Evolutionary conservation across 2,329 filamentous ascomycete species (phyloP).

Genomic region (Lecanoromycetidae sp.): DNA sequence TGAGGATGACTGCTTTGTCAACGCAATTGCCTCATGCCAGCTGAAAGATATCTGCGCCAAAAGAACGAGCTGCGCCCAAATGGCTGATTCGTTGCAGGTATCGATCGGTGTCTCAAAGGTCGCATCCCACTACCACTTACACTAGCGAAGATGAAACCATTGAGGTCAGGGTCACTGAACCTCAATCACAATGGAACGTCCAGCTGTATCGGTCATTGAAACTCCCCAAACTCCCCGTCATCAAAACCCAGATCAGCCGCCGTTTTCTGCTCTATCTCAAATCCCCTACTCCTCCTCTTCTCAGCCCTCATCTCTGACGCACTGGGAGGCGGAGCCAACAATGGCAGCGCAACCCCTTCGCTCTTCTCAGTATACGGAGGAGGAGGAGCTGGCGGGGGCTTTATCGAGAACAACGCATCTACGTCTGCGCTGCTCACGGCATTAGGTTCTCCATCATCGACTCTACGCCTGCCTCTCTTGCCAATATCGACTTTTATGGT

Average conservation of each 20-base stretch:
- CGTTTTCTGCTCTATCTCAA: conserved; percentile 31
- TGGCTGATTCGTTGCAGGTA: no score
- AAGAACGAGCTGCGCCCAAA: no score
- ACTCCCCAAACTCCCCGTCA: conserved; percentile 80
- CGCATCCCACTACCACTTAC: no score
- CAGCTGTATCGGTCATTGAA: conserved; percentile 42
- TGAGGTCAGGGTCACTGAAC: no score
- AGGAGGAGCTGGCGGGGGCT: conserved; percentile 48
- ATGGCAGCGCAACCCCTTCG: conserved; percentile 24
- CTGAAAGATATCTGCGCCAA: no score
- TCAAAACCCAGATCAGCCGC: conserved; percentile 64
- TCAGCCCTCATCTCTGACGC: conserved; percentile 50
- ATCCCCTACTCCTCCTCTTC: conserved; percentile 42
- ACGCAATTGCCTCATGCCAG: no score
- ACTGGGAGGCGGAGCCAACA: conserved; percentile 55
- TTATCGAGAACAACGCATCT: conserved; percentile 55
- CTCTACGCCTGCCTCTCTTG: conserved; percentile 37
- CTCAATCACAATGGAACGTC: no score
- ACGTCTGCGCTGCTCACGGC: conserved; percentile 31
- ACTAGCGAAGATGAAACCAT: no score
- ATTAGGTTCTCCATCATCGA: conserved; percentile 26
- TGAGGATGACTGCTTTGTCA: no score
- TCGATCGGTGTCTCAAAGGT: no score
- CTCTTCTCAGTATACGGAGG: conserved; percentile 22
- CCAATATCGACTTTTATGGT: conserved; percentile 73